Evolutionary conservation across 2,329 filamentous ascomycete species (phyloP).

Genomic region (Colletotrichum echinochloae): DNA sequence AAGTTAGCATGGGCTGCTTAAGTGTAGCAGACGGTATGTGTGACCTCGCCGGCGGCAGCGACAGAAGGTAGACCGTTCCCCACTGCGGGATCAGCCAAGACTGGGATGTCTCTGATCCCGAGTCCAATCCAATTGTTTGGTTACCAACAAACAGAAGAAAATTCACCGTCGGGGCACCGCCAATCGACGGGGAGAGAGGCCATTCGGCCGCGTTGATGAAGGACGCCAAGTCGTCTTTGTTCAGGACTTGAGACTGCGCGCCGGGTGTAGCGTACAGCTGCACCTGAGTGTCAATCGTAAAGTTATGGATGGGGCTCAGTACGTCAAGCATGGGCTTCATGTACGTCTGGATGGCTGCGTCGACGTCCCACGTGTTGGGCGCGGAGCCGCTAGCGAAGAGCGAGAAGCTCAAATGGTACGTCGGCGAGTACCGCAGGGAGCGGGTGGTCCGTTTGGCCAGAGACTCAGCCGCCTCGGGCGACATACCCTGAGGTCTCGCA

Average conservation of each 20-base stretch:
- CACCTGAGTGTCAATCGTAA: constrained; percentile 95
- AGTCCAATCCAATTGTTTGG: constrained; percentile 71
- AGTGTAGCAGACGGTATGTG: constrained; percentile 75
- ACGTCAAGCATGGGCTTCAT: constrained; percentile 84
- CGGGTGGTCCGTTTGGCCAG: constrained; percentile 80
- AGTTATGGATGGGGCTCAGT: constrained; percentile 87
- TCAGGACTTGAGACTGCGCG: constrained; percentile 73
- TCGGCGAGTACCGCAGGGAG: constrained; percentile 90
- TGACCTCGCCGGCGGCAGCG: constrained; percentile 54
- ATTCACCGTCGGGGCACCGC: constrained; percentile 92
- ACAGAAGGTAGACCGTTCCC: constrained; percentile 78
- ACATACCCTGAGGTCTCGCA: constrained; percentile 58
- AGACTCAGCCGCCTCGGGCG: constrained; percentile 65
- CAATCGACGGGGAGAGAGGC: constrained; percentile 95
- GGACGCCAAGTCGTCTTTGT: constrained; percentile 87
- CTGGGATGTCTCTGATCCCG: constrained; percentile 63
- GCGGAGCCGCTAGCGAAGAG: constrained; percentile 84
- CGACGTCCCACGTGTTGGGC: constrained; percentile 93
- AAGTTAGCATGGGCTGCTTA: constrained; percentile 85
- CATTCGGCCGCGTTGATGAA: constrained; percentile 99
- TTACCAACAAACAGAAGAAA: constrained; percentile 93
- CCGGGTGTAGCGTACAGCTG: constrained; percentile 87
- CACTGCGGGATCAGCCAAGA: constrained; percentile 96
- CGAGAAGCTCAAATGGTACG: constrained; percentile 96
- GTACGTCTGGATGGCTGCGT: constrained; percentile 82